A percentile compares a stretch with the other conserved stretches of the same genome.
Evolutionary conservation across 306 rosid genomes (phyloP).

Genomic region (Dryas drummondii): DNA sequence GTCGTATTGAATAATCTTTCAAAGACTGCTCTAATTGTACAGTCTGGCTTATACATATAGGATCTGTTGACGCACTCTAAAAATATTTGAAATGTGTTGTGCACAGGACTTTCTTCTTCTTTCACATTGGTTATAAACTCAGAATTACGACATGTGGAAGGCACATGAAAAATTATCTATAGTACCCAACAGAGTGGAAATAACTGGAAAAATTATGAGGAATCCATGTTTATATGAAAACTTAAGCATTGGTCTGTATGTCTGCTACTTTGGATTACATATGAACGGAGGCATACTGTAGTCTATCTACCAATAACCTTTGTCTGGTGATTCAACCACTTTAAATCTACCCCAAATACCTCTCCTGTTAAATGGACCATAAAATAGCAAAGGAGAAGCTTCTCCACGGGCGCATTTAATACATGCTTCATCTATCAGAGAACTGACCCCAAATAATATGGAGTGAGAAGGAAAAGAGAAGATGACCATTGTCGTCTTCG

Average conservation of each 20-base stretch:
- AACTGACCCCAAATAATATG: not conserved
- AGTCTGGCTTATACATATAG: not conserved
- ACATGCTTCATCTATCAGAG: not conserved
- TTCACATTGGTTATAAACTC: not conserved
- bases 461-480: not conserved
- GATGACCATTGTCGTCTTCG: not conserved
- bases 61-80: not conserved
- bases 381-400: not conserved
- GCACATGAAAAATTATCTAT: not conserved
- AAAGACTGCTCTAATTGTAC: not conserved
- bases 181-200: not conserved
- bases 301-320: not conserved
- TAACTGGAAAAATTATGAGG: not conserved
- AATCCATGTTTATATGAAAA: not conserved
- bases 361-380: not conserved
- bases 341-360: not conserved
- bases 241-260: not conserved
- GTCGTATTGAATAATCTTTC: not conserved
- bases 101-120: no score
- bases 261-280: not conserved
- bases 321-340: not conserved
- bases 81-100: not conserved
- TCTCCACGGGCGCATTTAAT: not conserved
- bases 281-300: not conserved
- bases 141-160: not conserved